Evolutionary conservation across 2,329 filamentous ascomycete genomes (phyloP), one percentile per base, ranked within the genome.

Genomic region (Claviceps paspali): DNA sequence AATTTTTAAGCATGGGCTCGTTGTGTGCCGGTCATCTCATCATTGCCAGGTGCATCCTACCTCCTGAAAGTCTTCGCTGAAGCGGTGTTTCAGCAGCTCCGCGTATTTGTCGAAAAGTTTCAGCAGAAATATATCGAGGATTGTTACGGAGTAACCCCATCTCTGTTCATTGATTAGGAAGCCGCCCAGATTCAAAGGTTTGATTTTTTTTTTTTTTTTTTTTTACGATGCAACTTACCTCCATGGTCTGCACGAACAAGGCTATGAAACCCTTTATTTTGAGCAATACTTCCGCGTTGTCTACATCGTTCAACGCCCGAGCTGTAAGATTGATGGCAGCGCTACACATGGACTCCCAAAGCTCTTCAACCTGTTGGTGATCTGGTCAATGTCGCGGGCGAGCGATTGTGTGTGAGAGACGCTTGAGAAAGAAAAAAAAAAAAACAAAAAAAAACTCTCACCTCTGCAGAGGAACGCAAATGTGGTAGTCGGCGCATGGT

Each of bases 281-380:
- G n/a, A 96, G 65, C 26, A 98, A 64, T 21, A 82, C 74, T 53
- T 96, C 87, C 10, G 91, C 86, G 53, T 92, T 91, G 41, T 76
- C 77, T n/a, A 98, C 75, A 29, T 78, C 75, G 35, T 73, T 70
- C 4, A 98, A 64, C 0, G 84, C 80, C 47, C 79, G 83, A 1
- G 79, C 78, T 43, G 93, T 92, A 33, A 96, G 65, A 7, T 70
- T 72, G 46, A 96, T 85, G 1, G 84, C 80, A 31, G 80, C 78
- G 51, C 87, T 83, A 52, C 88, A 96, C 83, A 96, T 91, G 0
- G 87, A 95, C 50, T 96, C 88, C 91, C 91, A 98, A 2, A 98
- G 65, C 58, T 96, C 91, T 52, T 98, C 91, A n/a, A 95, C 77
- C 82, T 87, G 43, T 18, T 14, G n/a, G 11, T 15, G 6, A 29